Evolutionary conservation across 2,329 filamentous ascomycete genomes (phyloP).

Genomic region (Fusarium nanum): DNA sequence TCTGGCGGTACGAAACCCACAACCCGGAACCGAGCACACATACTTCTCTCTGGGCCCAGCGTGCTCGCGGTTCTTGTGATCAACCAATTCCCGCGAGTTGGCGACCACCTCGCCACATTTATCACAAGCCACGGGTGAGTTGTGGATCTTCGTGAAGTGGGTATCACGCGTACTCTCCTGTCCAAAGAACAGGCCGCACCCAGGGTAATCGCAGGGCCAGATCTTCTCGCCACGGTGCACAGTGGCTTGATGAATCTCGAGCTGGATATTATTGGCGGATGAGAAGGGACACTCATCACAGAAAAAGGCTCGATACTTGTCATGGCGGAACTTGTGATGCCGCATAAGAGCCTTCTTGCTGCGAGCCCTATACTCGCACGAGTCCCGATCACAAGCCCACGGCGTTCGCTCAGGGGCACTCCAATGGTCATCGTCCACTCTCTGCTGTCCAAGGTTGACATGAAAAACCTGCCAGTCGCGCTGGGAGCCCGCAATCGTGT

Average conservation of each 20-base stretch:
- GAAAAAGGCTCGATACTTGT: neutral
- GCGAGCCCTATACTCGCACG: neutral
- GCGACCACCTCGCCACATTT: too few species aligned
- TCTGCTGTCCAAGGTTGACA: rapidly evolving
- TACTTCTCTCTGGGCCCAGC: too few species aligned
- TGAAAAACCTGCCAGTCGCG: neutral
- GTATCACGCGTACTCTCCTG: neutral
- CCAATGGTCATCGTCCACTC: neutral
- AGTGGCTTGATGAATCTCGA: neutral
- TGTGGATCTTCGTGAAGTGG: too few species aligned
- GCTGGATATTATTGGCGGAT: too few species aligned
- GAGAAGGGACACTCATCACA: neutral
- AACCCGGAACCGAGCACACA: too few species aligned
- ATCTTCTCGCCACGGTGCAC: neutral
- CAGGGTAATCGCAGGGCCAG: too few species aligned
- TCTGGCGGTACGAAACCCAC: too few species aligned
- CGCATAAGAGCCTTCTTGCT: neutral
- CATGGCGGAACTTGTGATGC: neutral
- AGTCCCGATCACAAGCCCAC: neutral
- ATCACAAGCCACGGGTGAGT: too few species aligned
- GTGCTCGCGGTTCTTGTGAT: too few species aligned
- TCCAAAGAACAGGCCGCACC: neutral
- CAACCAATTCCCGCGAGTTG: too few species aligned
- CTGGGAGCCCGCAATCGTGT: rapidly evolving
- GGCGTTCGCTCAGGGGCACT: neutral